These are phyloP conservation scores for Penicillium sp. DNA, from an alignment of 2,329 filamentous ascomycete genomes.

Conservation along the genomic window DNA sequence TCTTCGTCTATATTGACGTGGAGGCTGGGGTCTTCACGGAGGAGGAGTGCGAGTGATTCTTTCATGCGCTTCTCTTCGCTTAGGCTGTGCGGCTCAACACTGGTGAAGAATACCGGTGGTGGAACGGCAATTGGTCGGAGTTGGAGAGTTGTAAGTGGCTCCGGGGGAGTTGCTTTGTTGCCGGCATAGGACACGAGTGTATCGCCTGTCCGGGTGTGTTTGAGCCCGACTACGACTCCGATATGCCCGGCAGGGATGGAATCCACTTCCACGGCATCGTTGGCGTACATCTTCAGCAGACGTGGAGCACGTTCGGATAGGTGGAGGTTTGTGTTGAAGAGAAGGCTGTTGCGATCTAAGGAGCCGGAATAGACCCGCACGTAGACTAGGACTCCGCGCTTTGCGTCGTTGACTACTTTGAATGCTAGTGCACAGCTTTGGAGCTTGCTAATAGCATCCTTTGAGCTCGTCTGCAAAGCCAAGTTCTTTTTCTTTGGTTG, in stretches of 20 bases:
- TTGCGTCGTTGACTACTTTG: slow-evolving; percentile 85
- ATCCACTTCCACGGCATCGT: slow-evolving; percentile 73
- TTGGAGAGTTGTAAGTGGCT: slow-evolving; percentile 64
- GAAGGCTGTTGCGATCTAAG: slow-evolving; percentile 61
- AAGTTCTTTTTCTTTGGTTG: slow-evolving; percentile 35
- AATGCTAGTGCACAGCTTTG: slow-evolving; percentile 65
- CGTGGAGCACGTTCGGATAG: slow-evolving; percentile 70
- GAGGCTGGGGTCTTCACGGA: slow-evolving; percentile 86
- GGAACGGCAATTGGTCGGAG: slow-evolving; percentile 81
- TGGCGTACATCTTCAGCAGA: slow-evolving; percentile 80
- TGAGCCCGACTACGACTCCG: slow-evolving; percentile 82
- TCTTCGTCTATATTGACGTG: slow-evolving; percentile 78
- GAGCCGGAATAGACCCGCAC: slow-evolving; percentile 83
- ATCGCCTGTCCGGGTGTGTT: slow-evolving; percentile 85
- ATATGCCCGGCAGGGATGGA: slow-evolving; percentile 80
- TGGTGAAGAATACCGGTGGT: slow-evolving; percentile 92
- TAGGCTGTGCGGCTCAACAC: slow-evolving; percentile 70
- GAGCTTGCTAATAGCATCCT: slow-evolving; percentile 50
- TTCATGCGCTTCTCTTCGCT: slow-evolving; percentile 72
- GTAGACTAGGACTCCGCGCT: slow-evolving; percentile 79
- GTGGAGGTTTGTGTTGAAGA: slow-evolving; percentile 81
- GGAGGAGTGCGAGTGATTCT: slow-evolving; percentile 64
- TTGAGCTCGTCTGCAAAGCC: slow-evolving; percentile 40
- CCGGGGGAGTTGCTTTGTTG: slow-evolving; percentile 56
- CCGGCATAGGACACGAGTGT: slow-evolving; percentile 70